These are phyloP conservation scores for Naganishia vaughanmartiniae DNA, from an alignment of 768 basidiomycete species.

Conservation along the genomic window DNA sequence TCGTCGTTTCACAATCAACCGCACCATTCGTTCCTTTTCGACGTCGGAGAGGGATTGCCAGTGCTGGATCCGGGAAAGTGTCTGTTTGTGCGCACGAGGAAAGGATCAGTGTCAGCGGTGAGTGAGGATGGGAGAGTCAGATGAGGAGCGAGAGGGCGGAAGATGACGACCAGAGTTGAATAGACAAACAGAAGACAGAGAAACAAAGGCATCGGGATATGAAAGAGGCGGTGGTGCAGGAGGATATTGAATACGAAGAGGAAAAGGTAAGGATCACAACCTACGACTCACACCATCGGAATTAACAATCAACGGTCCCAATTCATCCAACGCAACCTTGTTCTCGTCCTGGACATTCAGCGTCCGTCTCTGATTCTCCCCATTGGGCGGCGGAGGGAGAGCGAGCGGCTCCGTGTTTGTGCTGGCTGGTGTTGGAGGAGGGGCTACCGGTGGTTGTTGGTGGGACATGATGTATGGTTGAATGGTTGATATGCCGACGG, in stretches of 20 bases:
- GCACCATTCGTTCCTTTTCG: conserved; percentile 62
- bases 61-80: conserved; percentile 65
- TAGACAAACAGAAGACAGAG: neutral
- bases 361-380: conserved; percentile 25
- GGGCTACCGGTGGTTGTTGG: neutral
- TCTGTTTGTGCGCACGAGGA: conserved; percentile 52
- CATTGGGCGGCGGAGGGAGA: conserved; percentile 18
- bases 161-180: neutral
- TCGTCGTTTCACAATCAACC: conserved; percentile 57
- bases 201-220: neutral
- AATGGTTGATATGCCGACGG: neutral
- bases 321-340: conserved; percentile 59
- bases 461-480: neutral
- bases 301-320: conserved; percentile 62
- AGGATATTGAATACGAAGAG: too few relatives aligned
- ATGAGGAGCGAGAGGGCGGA: neutral
- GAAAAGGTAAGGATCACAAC: neutral
- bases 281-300: conserved; percentile 19
- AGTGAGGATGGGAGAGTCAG: too few relatives aligned
- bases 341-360: conserved; percentile 46
- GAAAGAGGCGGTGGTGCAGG: too few relatives aligned
- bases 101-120: too few relatives aligned
- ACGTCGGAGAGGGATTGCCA: conserved; percentile 62
- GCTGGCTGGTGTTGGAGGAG: neutral
- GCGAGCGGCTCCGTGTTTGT: conserved; percentile 2